Evolutionary conservation across 1,139 yeast genomes (phyloP), one percentile per base, ranked within the genome.

Genomic region (Schizosaccharomyces versatilis): DNA sequence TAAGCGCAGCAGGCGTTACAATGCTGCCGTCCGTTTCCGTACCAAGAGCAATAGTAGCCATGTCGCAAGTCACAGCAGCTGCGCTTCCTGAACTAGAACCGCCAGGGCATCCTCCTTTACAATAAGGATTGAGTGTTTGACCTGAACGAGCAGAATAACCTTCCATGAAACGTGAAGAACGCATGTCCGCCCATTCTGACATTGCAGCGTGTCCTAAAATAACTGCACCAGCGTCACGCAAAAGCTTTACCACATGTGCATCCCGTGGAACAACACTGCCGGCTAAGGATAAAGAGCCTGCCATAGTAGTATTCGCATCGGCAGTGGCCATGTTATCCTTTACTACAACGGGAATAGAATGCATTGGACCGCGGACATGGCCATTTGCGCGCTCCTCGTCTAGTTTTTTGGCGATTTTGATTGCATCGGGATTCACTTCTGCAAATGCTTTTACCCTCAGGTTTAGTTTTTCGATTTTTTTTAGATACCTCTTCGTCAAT

Each of bases 11-110:
- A 36, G 98, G 98, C 38, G 90, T 97, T 64, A 97, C 76, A 53
- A 96, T 96, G 10, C 95, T 84, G 32, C 98, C 98, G n/a, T 97
- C 97, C 51, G 98, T 90, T 65, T 90, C 98, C 7, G 97, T 88
- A 53, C 97, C 97, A 61, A 90, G 73, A 2, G 95, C 74, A 54
- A 88, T 63, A 36, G 97, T 95, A 15, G 84, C 95, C 56, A 81
- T 73, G 56, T 97, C 97, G 61, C 86, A 73, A 17, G 86, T 86
- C 19, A 85, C 96, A 38, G 81, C 90, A 14, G 81, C 79, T 6
- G 95, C 94, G 24, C 95, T 84, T n/a, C 98, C 98, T 1, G 96
- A 85, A 40, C 93, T 81, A 7, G 95, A 85, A 36, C 98, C 98
- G 51, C 98, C 97, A 55, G 86, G 54, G 39, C 39, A 38, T 7